Conservation (phyloP, 2,329 filamentous ascomycete genomes). For the Diaporthe capsici region DNA sequence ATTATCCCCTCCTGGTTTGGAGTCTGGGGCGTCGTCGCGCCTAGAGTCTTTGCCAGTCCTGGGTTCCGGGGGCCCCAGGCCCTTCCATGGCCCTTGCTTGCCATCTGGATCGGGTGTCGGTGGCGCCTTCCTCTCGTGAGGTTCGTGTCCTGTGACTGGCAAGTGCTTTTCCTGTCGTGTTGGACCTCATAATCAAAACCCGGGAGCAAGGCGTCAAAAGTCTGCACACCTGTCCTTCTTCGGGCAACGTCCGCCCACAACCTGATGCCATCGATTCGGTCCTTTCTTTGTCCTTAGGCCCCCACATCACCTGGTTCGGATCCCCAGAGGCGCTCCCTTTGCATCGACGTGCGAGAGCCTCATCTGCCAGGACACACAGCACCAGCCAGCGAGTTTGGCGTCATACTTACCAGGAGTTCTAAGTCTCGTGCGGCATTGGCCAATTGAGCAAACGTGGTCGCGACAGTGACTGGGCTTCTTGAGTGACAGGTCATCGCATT, state of each 20-base stretch:
- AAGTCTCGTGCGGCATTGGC: not conserved
- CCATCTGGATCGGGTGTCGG: conserved; percentile 20
- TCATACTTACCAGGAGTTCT: not conserved
- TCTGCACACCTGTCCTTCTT: conserved; percentile 22
- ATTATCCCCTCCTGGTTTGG: not conserved
- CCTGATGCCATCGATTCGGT: conserved; percentile 39
- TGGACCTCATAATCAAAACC: not conserved
- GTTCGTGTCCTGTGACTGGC: conserved; percentile 28
- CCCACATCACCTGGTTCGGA: conserved; percentile 29
- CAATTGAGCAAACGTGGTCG: not conserved
- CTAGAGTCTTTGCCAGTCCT: not conserved
- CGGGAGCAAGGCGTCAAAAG: conserved; percentile 15
- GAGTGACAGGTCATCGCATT: not conserved
- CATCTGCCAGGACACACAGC: not conserved
- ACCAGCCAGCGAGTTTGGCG: not conserved
- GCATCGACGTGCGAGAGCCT: conserved; percentile 18
- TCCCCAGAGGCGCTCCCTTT: conserved; percentile 33
- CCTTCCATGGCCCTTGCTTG: not conserved
- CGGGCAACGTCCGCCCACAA: conserved; percentile 33
- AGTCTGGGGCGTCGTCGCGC: not conserved
- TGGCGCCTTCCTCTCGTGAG: conserved; percentile 34
- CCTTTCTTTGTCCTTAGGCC: conserved; percentile 29
- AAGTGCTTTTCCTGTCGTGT: not conserved
- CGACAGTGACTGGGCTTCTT: not conserved
- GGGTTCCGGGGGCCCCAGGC: not conserved